A percentile compares a stretch with the other conserved stretches of the same genome.
These are phyloP conservation scores for Astragalus glycyphyllos DNA, from an alignment of 306 rosid genomes.

Conservation along the genomic window DNA sequence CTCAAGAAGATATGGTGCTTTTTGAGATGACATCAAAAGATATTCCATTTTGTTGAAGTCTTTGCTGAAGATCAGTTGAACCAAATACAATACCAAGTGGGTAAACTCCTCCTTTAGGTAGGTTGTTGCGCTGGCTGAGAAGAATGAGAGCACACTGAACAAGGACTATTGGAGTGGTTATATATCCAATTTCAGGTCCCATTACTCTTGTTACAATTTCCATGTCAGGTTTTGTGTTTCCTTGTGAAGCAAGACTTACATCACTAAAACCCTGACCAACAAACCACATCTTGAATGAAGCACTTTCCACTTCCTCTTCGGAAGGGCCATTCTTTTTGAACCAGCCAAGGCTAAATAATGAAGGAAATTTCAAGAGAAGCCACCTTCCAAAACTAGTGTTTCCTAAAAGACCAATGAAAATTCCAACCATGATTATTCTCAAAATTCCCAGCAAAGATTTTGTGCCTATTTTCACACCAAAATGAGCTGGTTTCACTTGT, in stretches of 20 bases:
- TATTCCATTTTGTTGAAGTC: constrained; percentile 79
- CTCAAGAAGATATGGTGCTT: constrained; percentile 57
- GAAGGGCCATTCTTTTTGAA: constrained; percentile 86
- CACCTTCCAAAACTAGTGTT: constrained; percentile 60
- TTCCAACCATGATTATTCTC: constrained; percentile 53
- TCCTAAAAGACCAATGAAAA: constrained; percentile 75
- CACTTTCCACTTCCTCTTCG: constrained; percentile 75
- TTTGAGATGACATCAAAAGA: constrained; percentile 79
- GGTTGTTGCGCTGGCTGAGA: constrained; percentile 66
- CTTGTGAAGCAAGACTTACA: constrained; percentile 47
- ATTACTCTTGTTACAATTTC: constrained; percentile 82
- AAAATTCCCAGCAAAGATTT: constrained; percentile 68
- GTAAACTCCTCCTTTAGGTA: constrained; percentile 78
- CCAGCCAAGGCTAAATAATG: constrained; percentile 76
- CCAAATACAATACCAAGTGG: constrained; percentile 88
- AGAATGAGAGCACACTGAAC: constrained; percentile 82
- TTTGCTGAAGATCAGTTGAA: constrained; percentile 75
- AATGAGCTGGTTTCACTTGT: constrained; percentile 79
- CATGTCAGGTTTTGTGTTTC: constrained; percentile 64
- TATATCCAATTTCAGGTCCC: constrained; percentile 92
- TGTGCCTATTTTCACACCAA: constrained; percentile 80
- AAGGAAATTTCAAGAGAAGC: constrained; percentile 82
- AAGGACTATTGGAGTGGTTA: constrained; percentile 80
- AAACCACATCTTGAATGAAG: constrained; percentile 94
- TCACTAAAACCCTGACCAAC: constrained; percentile 71